Conservation (phyloP, 192 early-diverging fungal species). For the Anaeromyces robustus region DNA sequence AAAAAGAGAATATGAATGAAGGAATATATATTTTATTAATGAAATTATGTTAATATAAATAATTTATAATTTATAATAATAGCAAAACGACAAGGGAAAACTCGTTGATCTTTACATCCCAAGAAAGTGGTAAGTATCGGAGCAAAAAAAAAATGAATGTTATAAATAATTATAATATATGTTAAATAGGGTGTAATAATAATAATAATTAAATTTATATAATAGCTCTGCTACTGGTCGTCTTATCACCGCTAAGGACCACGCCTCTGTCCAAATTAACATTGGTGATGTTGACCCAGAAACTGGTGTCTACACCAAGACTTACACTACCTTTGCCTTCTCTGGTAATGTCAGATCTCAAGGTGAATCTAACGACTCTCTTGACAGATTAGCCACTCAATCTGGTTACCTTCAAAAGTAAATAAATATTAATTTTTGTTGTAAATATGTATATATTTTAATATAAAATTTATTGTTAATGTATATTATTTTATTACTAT, state of each 20-base stretch:
- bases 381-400: slow-evolving; percentile 80
- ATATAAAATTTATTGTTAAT: background rate
- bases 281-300: slow-evolving; percentile 74
- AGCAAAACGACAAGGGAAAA: background rate
- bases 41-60: background rate
- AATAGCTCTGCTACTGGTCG: slow-evolving; percentile 90
- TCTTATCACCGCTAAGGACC: slow-evolving; percentile 96
- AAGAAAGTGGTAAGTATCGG: slow-evolving; percentile 69
- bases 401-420: slow-evolving; percentile 50
- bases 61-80: too few species aligned
- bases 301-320: slow-evolving; percentile 54
- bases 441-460: background rate
- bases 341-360: slow-evolving; percentile 79
- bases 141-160: background rate
- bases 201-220: background rate
- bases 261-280: slow-evolving; percentile 97
- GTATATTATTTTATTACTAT: background rate
- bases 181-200: too few species aligned
- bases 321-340: slow-evolving; percentile 75
- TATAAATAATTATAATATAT: background rate
- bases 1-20: too few species aligned
- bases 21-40: too few species aligned
- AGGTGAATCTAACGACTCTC: slow-evolving; percentile 87
- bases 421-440: background rate
- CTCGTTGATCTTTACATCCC: slow-evolving; percentile 82